Evolutionary conservation across 352 stramenopile species (phyloP).

Genomic region (Phytophthora colocasiae): DNA sequence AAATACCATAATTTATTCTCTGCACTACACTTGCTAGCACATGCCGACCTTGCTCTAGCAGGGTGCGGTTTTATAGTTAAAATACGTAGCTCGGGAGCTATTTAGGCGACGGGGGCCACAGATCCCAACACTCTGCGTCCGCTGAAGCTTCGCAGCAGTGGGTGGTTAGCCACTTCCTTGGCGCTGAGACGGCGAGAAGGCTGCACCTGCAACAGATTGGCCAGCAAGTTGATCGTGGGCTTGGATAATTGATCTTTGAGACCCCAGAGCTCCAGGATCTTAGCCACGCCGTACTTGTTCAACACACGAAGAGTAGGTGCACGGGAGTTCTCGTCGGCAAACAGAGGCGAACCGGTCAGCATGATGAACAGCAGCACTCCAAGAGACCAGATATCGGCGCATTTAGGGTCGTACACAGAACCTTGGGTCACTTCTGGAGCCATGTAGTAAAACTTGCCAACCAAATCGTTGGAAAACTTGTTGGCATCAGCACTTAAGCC

Average conservation of each 20-base stretch:
- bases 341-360: constrained; percentile 65
- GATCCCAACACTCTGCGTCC: not conserved
- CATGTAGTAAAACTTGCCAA: constrained; percentile 84
- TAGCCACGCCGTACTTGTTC: constrained; percentile 54
- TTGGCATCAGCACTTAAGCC: constrained; percentile 56
- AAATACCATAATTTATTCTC: constrained; percentile 41
- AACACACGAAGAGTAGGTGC: constrained; percentile 59
- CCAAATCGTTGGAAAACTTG: constrained; percentile 42
- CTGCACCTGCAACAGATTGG: constrained; percentile 57
- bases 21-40: constrained; percentile 32
- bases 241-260: constrained; percentile 42
- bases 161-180: constrained; percentile 41
- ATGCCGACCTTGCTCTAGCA: constrained; percentile 1
- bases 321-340: constrained; percentile 40
- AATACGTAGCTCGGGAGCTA: constrained; percentile 7
- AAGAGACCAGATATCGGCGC: constrained; percentile 74
- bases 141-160: constrained; percentile 15
- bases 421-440: constrained; percentile 58
- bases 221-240: constrained; percentile 49
- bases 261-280: constrained; percentile 68
- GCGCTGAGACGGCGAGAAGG: constrained; percentile 43
- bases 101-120: constrained; percentile 16
- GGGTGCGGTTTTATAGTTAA: constrained; percentile 15
- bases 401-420: constrained; percentile 51
- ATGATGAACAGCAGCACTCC: constrained; percentile 78